Conservation (phyloP, 192 early-diverging fungal genomes). For the Coemansia aciculifera region DNA sequence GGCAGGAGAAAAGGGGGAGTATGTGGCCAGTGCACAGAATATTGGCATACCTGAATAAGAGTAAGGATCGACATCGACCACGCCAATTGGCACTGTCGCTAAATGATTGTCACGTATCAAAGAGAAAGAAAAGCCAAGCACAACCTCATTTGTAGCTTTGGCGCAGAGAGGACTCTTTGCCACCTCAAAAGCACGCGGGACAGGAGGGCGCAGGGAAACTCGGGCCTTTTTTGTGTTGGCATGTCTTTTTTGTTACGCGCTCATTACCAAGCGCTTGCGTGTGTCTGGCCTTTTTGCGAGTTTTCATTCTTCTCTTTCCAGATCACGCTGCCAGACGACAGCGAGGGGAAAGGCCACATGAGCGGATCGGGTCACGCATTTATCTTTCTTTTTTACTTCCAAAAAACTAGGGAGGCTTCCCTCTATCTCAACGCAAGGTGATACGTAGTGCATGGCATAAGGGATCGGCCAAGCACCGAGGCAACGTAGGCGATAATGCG, state of each 20-base stretch:
- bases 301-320: background rate
- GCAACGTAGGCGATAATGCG: slow-evolving; percentile 1
- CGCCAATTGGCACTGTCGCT: background rate
- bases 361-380: background rate
- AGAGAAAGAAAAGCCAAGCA: too few relatives aligned
- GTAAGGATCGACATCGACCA: background rate
- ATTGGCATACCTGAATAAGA: background rate
- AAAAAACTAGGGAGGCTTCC: background rate
- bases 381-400: background rate
- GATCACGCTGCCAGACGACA: background rate
- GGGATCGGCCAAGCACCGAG: slow-evolving; percentile 4
- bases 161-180: background rate
- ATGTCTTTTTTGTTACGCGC: background rate
- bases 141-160: background rate
- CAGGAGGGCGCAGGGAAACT: background rate
- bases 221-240: background rate
- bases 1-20: background rate
- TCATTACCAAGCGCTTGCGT: background rate
- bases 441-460: slow-evolving; percentile 3
- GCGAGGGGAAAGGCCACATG: background rate
- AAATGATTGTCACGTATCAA: background rate
- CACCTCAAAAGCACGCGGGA: background rate
- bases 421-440: background rate
- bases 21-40: slow-evolving; percentile 7
- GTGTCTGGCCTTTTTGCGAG: background rate